Base-by-base conservation (phyloP, 345 rosid genomes). In the Excoecaria cochinchinensis region DNA sequence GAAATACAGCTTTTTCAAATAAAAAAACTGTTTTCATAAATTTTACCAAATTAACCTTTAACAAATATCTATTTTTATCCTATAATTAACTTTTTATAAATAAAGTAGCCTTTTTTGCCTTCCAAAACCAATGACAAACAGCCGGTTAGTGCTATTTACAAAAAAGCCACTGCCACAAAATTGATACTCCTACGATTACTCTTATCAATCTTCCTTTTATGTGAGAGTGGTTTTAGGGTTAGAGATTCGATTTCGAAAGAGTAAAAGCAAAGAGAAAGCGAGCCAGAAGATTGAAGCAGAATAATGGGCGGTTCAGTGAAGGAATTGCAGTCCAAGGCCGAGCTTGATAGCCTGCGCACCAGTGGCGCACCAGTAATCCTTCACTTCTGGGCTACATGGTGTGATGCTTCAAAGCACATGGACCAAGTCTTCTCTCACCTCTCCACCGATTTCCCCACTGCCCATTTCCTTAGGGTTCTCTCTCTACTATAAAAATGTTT, bases 371-470 rank as follows among this genome's bases (percentile, higher is more conserved):
- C 92, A 2, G 79, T 85, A 10, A 81, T 85, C 80, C 75, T 93
- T 47, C 98, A 93, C 87, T 96, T 96, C 87, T 90, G 98, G 99
- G 99, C 98, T 14, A 79, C 92, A 2, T 96, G 99, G 99, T 96
- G 99, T 67, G 97, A 92, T 7, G 94, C 99, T n/a, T 96, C 98
- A 24, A 96, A 96, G 85, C 99, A 93, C 76, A 96, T 96, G 99
- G 98, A 96, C 87, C 83, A 90, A 87, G 94, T 93, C 68, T 96
- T 96, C 75, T 86, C 97, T 71, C 97, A 90, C 51, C 98, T 96
- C 76, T 88, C 97, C 65, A 87, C 87, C 19, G 99, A 96, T 83
- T 93, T 96, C 86, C 99, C 99, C 50, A 84, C 79, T 52, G 84
- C 89, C 55, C 87, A 86, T 36, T 96, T 93, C 82, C 86, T 96